Percentiles rank a stretch among this genome's conserved stretches.
Conservation (phyloP, 495 filamentous ascomycete species). For the Xeromyces bisporus region DNA sequence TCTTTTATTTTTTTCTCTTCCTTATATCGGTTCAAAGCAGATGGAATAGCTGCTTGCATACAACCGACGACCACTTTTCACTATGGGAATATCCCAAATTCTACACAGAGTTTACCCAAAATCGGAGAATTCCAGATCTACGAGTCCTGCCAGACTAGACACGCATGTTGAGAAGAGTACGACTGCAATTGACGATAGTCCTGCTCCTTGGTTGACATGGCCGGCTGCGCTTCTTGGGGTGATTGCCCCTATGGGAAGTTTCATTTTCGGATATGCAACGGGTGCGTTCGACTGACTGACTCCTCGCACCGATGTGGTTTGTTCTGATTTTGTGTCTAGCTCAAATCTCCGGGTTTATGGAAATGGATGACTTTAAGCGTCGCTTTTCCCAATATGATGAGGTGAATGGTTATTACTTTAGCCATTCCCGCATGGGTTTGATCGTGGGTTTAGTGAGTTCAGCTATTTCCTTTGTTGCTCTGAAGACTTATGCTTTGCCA, state of each 20-base stretch:
- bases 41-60: no score
- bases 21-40: no score
- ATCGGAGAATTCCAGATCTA: slow-evolving; percentile 20
- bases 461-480: not conserved
- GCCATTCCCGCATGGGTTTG: slow-evolving; percentile 37
- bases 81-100: no score
- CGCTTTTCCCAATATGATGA: slow-evolving; percentile 27
- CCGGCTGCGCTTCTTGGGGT: slow-evolving; percentile 34
- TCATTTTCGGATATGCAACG: slow-evolving; percentile 64
- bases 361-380: slow-evolving; percentile 36
- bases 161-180: slow-evolving; percentile 25
- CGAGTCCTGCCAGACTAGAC: slow-evolving; percentile 23
- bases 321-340: slow-evolving; percentile 11
- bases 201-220: slow-evolving; percentile 31
- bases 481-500: not conserved
- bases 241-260: slow-evolving; percentile 51
- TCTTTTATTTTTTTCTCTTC: no score
- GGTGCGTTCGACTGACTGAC: slow-evolving; percentile 13
- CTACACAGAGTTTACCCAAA: no score
- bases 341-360: slow-evolving; percentile 43
- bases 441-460: slow-evolving; percentile 37
- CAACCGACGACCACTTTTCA: no score
- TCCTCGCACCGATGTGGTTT: not conserved
- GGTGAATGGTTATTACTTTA: slow-evolving; percentile 27
- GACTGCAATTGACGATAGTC: slow-evolving; percentile 26